These are phyloP conservation scores for Glycine tomentella DNA, from an alignment of 306 rosid species.

Conservation along the genomic window DNA sequence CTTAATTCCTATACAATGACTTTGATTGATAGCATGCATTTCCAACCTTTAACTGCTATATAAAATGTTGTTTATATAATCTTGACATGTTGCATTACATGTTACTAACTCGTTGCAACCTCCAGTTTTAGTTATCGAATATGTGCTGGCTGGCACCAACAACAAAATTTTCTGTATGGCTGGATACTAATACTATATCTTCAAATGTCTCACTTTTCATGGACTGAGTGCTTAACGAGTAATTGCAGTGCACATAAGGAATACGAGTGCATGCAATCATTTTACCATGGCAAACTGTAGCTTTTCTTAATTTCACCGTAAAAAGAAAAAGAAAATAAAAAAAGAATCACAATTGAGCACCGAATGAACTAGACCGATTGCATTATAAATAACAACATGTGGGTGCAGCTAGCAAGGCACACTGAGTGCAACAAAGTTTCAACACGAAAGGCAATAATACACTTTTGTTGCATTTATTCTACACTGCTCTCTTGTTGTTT, in stretches of 20 bases:
- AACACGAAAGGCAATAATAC: conserved; percentile 36
- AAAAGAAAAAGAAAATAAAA: too few species aligned
- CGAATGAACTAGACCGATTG: neutral
- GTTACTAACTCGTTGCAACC: conserved; percentile 1
- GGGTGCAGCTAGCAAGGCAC: neutral
- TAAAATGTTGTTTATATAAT: neutral
- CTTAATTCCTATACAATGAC: neutral
- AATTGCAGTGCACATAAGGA: conserved; percentile 44
- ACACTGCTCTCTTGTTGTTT: conserved; percentile 40
- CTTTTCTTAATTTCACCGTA: neutral
- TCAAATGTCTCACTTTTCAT: conserved; percentile 60
- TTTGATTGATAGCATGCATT: neutral
- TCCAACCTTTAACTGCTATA: neutral
- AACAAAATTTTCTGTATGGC: neutral
- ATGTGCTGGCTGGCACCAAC: neutral
- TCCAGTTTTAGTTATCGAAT: conserved; percentile 19
- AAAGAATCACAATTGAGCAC: too few species aligned
- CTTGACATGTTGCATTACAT: neutral
- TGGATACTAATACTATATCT: neutral
- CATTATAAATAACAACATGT: neutral
- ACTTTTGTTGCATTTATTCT: neutral
- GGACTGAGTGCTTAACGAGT: conserved; percentile 41
- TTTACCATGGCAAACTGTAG: conserved; percentile 24
- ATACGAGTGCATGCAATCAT: conserved; percentile 22
- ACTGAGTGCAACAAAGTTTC: neutral